Evolutionary conservation across 2,329 filamentous ascomycete species (phyloP).

Genomic region (Fusarium sp.): DNA sequence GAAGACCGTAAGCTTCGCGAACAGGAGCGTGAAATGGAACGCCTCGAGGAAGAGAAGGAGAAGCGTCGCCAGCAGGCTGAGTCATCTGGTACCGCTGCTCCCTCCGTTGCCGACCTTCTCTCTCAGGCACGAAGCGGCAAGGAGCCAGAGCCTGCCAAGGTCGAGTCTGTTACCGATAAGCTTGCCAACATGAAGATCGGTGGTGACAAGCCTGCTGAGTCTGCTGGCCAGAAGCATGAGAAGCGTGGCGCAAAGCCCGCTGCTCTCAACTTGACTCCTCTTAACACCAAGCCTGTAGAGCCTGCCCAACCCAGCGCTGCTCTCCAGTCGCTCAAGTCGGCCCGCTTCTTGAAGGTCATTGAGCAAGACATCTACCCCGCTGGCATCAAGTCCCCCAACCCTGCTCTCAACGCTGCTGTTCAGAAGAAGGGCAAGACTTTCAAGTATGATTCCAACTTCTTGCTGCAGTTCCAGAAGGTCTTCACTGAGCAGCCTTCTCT

Average conservation of each 20-base stretch:
- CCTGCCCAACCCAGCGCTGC: constrained; percentile 93
- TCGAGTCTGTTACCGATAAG: constrained; percentile 63
- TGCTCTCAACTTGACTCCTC: constrained; percentile 86
- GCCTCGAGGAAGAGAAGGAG: constrained; percentile 79
- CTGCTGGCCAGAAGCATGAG: constrained; percentile 67
- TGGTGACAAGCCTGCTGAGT: constrained; percentile 62
- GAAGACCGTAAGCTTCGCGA: constrained; percentile 78
- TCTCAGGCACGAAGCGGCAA: constrained; percentile 59
- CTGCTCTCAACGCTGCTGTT: constrained; percentile 86
- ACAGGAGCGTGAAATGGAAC: constrained; percentile 80
- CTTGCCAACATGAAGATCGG: constrained; percentile 66
- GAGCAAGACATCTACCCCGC: constrained; percentile 85
- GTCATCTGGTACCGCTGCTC: constrained; percentile 61
- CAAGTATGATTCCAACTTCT: constrained; percentile 95
- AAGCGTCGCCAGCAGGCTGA: constrained; percentile 67
- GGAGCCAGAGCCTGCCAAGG: constrained; percentile 56
- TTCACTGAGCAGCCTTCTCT: constrained; percentile 97
- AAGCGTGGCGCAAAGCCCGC: constrained; percentile 83
- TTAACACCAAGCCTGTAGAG: constrained; percentile 88
- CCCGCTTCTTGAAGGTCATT: constrained; percentile 87
- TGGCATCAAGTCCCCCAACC: constrained; percentile 90
- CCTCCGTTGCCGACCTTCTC: constrained; percentile 68
- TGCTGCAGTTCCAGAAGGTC: constrained; percentile 95
- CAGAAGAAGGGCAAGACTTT: constrained; percentile 85
- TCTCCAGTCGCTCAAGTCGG: constrained; percentile 92